Conservation (phyloP, 2,329 filamentous ascomycete species). For the Sphaerulina populicola region DNA sequence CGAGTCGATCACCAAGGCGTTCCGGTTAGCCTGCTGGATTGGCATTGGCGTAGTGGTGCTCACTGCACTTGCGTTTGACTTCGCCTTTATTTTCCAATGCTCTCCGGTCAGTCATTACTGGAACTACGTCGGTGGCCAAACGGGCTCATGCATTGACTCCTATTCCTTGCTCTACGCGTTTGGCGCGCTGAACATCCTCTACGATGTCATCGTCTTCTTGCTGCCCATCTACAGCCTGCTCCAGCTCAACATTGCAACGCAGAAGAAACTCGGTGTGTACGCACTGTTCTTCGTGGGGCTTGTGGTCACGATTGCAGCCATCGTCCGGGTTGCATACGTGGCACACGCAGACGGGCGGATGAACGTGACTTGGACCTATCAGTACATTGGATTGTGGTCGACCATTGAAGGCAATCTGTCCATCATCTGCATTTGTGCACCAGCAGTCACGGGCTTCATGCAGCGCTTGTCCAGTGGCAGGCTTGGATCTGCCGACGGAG, state of each 20-base stretch:
- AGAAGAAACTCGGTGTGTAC: slow-evolving; percentile 17
- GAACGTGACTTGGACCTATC: slow-evolving; percentile 21
- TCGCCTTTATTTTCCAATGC: slow-evolving; percentile 20
- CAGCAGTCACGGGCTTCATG: slow-evolving; percentile 14
- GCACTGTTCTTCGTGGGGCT: slow-evolving; percentile 15
- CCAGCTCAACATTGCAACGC: slow-evolving; percentile 16
- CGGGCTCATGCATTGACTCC: slow-evolving; percentile 12
- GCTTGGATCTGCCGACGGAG: not conserved
- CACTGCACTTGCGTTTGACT: slow-evolving; percentile 17
- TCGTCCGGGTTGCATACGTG: slow-evolving; percentile 15
- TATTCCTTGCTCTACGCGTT: slow-evolving; percentile 16
- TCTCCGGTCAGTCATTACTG: slow-evolving; percentile 16
- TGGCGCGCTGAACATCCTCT: slow-evolving; percentile 15
- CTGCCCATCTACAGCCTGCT: slow-evolving; percentile 18
- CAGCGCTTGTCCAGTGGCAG: slow-evolving; percentile 10
- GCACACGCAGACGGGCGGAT: slow-evolving; percentile 4
- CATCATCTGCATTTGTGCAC: slow-evolving; percentile 21
- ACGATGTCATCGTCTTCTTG: slow-evolving; percentile 18
- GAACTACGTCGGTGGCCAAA: slow-evolving; percentile 10
- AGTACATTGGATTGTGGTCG: slow-evolving; percentile 18
- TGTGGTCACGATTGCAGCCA: slow-evolving; percentile 16
- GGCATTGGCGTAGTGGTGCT: slow-evolving; percentile 11
- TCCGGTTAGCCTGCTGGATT: slow-evolving; percentile 17
- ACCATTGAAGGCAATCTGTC: slow-evolving; percentile 19
- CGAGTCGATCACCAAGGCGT: slow-evolving; percentile 14